These are phyloP conservation scores for Hansenula anomala DNA, from an alignment of 1,139 yeast genomes.

Conservation along the genomic window DNA sequence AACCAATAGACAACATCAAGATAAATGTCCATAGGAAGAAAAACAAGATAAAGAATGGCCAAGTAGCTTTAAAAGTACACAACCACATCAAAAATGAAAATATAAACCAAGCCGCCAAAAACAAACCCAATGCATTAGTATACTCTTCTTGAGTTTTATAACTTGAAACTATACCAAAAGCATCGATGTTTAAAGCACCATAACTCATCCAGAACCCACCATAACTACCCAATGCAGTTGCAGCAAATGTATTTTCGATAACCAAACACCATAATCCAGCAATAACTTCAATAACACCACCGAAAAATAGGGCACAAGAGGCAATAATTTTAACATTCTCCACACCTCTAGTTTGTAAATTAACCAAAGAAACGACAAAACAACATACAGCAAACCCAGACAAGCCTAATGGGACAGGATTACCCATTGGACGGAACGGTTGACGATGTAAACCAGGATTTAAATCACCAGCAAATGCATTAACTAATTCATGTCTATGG, in stretches of 20 bases:
- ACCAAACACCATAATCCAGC: conserved; percentile 66
- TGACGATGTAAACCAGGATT: conserved; percentile 42
- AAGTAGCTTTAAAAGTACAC: conserved; percentile 60
- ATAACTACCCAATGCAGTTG: conserved; percentile 60
- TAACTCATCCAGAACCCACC: conserved; percentile 76
- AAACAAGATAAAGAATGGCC: conserved; percentile 53
- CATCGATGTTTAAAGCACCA: conserved; percentile 49
- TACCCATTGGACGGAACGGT: conserved; percentile 33
- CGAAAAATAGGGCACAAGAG: conserved; percentile 49
- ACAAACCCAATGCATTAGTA: conserved; percentile 52
- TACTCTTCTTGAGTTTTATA: conserved; percentile 42
- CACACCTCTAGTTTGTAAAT: conserved; percentile 50
- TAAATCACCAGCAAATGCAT: conserved; percentile 53
- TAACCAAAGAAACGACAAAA: conserved; percentile 37
- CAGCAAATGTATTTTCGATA: conserved; percentile 62
- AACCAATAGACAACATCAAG: conserved; percentile 51
- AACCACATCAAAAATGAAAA: conserved; percentile 55
- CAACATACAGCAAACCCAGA: conserved; percentile 51
- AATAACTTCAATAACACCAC: conserved; percentile 60
- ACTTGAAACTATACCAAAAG: conserved; percentile 49
- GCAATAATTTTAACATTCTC: conserved; percentile 42
- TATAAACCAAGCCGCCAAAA: conserved; percentile 60
- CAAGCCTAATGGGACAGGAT: conserved; percentile 61
- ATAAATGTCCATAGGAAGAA: conserved; percentile 50
- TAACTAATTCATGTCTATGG: conserved; percentile 43